Evolutionary conservation across 305 asterid species (phyloP).

Genomic region (Fraxinus platypoda): DNA sequence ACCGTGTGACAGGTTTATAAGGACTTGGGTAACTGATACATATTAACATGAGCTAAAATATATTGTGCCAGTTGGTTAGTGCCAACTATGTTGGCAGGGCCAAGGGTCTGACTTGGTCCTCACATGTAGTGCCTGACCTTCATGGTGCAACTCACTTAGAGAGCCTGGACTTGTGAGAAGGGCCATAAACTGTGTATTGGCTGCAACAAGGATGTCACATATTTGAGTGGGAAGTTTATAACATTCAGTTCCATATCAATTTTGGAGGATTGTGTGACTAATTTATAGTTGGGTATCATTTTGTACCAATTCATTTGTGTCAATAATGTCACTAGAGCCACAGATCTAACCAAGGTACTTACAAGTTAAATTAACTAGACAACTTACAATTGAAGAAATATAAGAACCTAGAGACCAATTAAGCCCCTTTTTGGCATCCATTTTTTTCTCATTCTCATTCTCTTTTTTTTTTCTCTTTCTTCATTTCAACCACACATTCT

Average conservation of each 20-base stretch:
- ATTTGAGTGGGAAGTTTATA: background rate
- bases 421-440: no score
- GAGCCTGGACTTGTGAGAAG: background rate
- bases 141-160: background rate
- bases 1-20: background rate
- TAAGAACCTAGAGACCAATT: conserved; percentile 3
- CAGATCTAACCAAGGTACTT: background rate
- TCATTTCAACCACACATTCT: no score
- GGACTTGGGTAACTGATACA: background rate
- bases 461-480: no score
- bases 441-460: no score
- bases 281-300: background rate
- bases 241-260: background rate
- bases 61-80: background rate
- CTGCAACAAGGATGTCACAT: background rate
- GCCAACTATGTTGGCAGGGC: background rate
- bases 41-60: background rate
- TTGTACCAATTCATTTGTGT: background rate
- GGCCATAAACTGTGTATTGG: background rate
- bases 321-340: background rate
- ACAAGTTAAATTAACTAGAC: conserved; percentile 1
- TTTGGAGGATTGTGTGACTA: background rate
- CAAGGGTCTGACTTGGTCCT: background rate
- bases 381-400: background rate
- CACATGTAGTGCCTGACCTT: background rate